Evolutionary conservation across 352 stramenopile species (phyloP).

Genomic region (Pythium rhizo-oryzae): DNA sequence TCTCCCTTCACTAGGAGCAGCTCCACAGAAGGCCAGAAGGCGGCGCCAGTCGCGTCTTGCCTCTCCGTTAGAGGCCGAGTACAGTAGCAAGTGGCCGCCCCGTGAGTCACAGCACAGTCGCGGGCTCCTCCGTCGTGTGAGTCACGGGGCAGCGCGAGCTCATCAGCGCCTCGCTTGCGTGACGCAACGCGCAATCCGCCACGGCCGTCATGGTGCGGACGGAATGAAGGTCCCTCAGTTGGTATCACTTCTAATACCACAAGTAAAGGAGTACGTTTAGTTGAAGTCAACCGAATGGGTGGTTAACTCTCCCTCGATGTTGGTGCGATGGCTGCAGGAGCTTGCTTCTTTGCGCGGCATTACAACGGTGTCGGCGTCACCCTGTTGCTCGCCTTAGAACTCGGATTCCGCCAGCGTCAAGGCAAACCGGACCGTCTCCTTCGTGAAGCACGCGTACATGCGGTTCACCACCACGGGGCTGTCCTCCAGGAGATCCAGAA

Average conservation of each 20-base stretch:
- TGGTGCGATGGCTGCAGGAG: no score
- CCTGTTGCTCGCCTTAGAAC: slow-evolving; percentile 37
- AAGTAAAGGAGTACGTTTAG: no score
- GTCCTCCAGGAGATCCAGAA: slow-evolving; percentile 40
- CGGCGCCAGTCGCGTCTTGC: no score
- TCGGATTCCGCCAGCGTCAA: slow-evolving; percentile 73
- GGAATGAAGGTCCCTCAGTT: background rate
- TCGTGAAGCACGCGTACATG: slow-evolving; percentile 81
- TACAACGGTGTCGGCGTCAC: background rate
- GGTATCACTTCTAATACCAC: no score
- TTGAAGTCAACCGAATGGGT: background rate
- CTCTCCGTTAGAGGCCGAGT: no score
- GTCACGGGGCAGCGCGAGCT: background rate
- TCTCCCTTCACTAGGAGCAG: no score
- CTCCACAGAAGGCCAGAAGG: background rate
- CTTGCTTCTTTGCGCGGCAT: background rate
- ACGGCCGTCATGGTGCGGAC: background rate
- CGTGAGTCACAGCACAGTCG: background rate
- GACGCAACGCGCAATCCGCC: background rate
- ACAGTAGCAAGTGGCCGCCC: no score
- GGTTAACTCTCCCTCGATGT: no score
- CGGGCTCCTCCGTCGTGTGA: background rate
- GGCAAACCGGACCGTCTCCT: slow-evolving; percentile 80
- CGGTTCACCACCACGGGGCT: slow-evolving; percentile 75
- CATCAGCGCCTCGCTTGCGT: background rate